Percentiles rank a stretch among this genome's conserved stretches.
Evolutionary conservation across 2,329 filamentous ascomycete species (phyloP).

Genomic region (Fusarium sp.): DNA sequence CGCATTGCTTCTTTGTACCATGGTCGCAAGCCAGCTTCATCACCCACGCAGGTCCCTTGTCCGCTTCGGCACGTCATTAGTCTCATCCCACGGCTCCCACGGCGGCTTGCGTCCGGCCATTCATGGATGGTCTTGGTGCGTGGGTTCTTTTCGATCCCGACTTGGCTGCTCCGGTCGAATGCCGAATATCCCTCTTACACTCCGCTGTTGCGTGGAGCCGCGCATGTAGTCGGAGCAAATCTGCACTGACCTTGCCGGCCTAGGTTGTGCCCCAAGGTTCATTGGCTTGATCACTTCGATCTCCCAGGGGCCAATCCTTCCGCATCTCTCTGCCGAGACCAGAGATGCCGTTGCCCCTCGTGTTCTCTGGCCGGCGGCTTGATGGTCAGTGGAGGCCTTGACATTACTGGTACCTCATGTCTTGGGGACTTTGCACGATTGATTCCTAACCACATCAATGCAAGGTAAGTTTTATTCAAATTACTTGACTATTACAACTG

Average conservation of each 20-base stretch:
- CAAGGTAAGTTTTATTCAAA: neutral
- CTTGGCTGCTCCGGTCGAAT: slow-evolving; percentile 16
- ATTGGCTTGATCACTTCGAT: slow-evolving; percentile 16
- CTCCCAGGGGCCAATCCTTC: slow-evolving; percentile 12
- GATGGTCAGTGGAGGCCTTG: neutral
- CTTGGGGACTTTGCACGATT: neutral
- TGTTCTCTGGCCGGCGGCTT: slow-evolving; percentile 22
- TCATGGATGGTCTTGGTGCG: neutral
- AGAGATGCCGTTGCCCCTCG: slow-evolving; percentile 26
- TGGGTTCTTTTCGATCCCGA: slow-evolving; percentile 5
- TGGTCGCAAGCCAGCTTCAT: neutral
- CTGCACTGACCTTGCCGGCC: slow-evolving; percentile 14
- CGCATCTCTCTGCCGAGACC: slow-evolving; percentile 12
- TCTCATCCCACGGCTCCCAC: slow-evolving; percentile 11
- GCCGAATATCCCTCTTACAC: slow-evolving; percentile 18
- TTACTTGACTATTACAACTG: neutral
- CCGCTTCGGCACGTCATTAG: slow-evolving; percentile 24
- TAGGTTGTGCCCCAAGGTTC: slow-evolving; percentile 13
- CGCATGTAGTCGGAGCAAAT: slow-evolving; percentile 8
- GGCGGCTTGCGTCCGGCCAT: slow-evolving; percentile 1
- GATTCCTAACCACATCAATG: neutral
- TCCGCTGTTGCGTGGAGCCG: slow-evolving; percentile 1
- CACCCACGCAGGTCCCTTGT: slow-evolving; percentile 13
- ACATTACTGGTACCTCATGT: neutral
- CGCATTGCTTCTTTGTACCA: slow-evolving; percentile 16